phyloP scores from a whole-genome alignment of 768 basidiomycete species.

The Dendrothele bispora region DNA sequence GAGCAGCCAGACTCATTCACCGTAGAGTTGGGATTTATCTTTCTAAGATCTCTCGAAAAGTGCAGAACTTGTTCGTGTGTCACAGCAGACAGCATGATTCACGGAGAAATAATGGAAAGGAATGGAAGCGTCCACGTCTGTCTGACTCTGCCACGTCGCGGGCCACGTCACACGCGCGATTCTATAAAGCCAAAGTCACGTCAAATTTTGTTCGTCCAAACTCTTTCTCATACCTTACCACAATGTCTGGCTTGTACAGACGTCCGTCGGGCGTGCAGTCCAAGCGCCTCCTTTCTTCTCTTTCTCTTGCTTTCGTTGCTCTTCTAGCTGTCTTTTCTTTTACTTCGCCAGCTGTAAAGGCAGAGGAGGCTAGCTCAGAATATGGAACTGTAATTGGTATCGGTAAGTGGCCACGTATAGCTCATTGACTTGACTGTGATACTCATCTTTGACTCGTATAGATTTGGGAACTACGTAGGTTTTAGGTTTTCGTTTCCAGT shows the following conservation, averaged over 20 bases:
- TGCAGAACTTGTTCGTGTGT: too few species aligned
- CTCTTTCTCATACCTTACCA: conserved; percentile 22
- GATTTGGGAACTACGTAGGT: conserved; percentile 90
- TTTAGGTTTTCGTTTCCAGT: not conserved
- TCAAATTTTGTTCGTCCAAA: not conserved
- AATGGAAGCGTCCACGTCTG: too few species aligned
- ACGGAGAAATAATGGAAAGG: too few species aligned
- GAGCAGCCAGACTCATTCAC: too few species aligned
- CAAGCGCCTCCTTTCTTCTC: conserved; percentile 53
- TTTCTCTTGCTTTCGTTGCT: conserved; percentile 60
- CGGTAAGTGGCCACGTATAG: conserved; percentile 45
- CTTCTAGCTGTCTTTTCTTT: conserved; percentile 73
- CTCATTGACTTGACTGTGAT: not conserved
- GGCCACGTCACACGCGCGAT: too few species aligned
- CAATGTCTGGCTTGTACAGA: conserved; percentile 38
- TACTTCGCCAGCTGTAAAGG: conserved; percentile 60
- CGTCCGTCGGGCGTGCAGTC: conserved; percentile 61
- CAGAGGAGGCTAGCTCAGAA: conserved; percentile 69
- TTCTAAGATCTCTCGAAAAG: too few species aligned
- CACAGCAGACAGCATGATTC: too few species aligned
- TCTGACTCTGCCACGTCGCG: too few species aligned
- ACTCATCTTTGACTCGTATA: conserved; percentile 25
- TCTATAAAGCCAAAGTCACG: too few species aligned
- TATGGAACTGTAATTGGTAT: conserved; percentile 95
- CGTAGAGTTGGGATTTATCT: too few species aligned